Evolutionary conservation across 169 alveolate genomes (phyloP), one percentile per base, ranked within the genome.

Genomic region (Cyclospora cayetanensis): DNA sequence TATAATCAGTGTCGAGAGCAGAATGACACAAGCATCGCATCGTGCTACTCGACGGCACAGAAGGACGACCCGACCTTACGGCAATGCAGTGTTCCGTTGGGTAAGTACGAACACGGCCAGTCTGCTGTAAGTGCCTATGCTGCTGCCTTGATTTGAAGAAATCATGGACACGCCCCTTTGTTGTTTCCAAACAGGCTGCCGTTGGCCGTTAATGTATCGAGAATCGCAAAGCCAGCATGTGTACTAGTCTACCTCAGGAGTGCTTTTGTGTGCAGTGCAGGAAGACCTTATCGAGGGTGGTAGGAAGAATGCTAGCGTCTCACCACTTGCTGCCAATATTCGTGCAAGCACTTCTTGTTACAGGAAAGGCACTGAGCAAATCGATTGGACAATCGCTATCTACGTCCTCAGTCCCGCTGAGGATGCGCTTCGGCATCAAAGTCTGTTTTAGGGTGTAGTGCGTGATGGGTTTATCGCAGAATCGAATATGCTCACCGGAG

Each of bases 401-500:
- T 50, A 50, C 63, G 63, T 50, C 22, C 22, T 50, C 2, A 0
- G 63, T n/a, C 22, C 27, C 63, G 63, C n/a, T n/a, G n/a, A n/a
- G n/a, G n/a, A n/a, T n/a, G n/a, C n/a, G n/a, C n/a, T n/a, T n/a
- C n/a, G n/a, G n/a, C n/a, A n/a, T n/a, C n/a, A n/a, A n/a, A n/a
- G n/a, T n/a, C n/a, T n/a, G n/a, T n/a, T n/a, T n/a, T 34, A 39
- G 37, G 60, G 39, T 22, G 60, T 39, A 34, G 2, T 18, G 22
- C n/a, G n/a, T n/a, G 11, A n/a, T 39, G 55, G 60, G 37, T 39
- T 76, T 29, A n/a, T 34, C 41, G 74, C 90, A 80, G 90, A 80
- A 41, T 80, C 90, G n/a, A 80, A 80, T 29, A 80, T 80, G 90
- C 50, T 80, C 35, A 66, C 76, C 52, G 90, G 90, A 12, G 39